A percentile compares a stretch with the other conserved stretches of the same genome.
Evolutionary conservation across 768 basidiomycete species (phyloP).

Genomic region (Trametes cinnabarina): DNA sequence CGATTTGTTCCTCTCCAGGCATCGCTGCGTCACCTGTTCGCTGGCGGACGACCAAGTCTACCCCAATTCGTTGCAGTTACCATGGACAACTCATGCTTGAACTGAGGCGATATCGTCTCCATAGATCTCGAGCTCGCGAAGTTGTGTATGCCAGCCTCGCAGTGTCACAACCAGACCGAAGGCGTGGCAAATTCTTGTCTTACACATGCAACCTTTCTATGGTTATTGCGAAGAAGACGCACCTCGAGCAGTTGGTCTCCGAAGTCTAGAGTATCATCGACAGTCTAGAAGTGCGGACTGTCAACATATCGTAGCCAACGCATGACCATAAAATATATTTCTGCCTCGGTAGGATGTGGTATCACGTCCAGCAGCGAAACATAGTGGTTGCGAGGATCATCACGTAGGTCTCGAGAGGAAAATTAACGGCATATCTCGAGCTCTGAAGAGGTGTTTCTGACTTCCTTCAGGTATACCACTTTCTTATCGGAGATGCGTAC

Average conservation of each 20-base stretch:
- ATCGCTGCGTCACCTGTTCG: no score
- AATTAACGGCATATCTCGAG: slow-evolving; percentile 12
- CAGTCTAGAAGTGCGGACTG: slow-evolving; percentile 25
- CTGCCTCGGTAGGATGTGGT: slow-evolving; percentile 7
- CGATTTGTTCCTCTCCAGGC: no score
- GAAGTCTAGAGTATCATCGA: slow-evolving; percentile 27
- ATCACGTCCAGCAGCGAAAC: slow-evolving; percentile 22
- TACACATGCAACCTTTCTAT: no score
- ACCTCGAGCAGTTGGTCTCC: slow-evolving; percentile 27
- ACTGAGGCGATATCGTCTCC: no score
- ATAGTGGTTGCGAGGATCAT: slow-evolving; percentile 25
- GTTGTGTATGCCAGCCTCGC: no score
- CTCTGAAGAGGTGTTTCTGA: slow-evolving; percentile 1
- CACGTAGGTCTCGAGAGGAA: slow-evolving; percentile 4
- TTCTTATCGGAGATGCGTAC: slow-evolving; percentile 15
- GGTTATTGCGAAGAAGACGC: background rate
- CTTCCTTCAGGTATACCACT: slow-evolving; percentile 22
- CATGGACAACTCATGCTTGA: no score
- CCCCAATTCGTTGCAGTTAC: no score
- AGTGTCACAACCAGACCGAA: no score
- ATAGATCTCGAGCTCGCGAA: no score
- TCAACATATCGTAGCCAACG: slow-evolving; percentile 22
- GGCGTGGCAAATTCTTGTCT: no score
- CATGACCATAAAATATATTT: slow-evolving; percentile 22
- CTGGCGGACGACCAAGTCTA: no score